These are phyloP conservation scores for Globisporangium viniferum DNA, from an alignment of 352 stramenopile genomes.

Conservation along the genomic window DNA sequence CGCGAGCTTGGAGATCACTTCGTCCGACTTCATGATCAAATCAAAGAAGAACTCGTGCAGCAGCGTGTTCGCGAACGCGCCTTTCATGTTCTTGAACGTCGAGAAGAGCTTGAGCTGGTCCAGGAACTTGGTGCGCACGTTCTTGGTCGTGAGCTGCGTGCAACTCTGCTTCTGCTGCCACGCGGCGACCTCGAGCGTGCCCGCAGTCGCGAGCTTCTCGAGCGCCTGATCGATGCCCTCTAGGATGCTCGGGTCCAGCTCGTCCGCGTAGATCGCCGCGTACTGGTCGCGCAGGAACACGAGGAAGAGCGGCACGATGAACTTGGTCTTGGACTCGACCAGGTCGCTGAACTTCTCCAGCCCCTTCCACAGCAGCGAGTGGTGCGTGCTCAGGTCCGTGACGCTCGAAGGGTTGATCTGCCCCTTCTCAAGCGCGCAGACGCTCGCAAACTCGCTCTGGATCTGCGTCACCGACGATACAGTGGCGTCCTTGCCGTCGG, in stretches of 20 bases:
- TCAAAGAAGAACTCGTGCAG: constrained; percentile 86
- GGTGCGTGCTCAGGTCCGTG: constrained; percentile 72
- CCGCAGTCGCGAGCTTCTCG: constrained; percentile 31
- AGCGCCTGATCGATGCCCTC: constrained; percentile 49
- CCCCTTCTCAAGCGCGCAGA: constrained; percentile 57
- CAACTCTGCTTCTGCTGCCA: constrained; percentile 33
- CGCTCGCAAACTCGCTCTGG: constrained; percentile 41
- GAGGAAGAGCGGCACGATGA: constrained; percentile 84
- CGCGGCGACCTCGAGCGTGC: constrained; percentile 14
- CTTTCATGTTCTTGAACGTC: constrained; percentile 85
- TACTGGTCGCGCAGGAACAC: constrained; percentile 85
- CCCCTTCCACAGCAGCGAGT: constrained; percentile 78
- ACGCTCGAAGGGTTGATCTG: constrained; percentile 37
- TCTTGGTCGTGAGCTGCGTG: constrained; percentile 61
- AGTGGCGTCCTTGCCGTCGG: background rate
- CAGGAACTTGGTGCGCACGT: constrained; percentile 74
- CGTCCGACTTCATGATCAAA: constrained; percentile 89
- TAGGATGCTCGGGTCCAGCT: constrained; percentile 43
- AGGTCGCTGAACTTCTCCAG: constrained; percentile 71
- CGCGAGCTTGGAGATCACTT: constrained; percentile 80
- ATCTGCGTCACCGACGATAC: constrained; percentile 29
- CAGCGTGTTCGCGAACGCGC: constrained; percentile 71
- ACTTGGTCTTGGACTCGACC: constrained; percentile 83
- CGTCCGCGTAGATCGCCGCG: constrained; percentile 65
- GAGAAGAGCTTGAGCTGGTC: constrained; percentile 83